phyloP scores from a whole-genome alignment of 2,329 filamentous ascomycete genomes.

The Fusarium continuum region DNA sequence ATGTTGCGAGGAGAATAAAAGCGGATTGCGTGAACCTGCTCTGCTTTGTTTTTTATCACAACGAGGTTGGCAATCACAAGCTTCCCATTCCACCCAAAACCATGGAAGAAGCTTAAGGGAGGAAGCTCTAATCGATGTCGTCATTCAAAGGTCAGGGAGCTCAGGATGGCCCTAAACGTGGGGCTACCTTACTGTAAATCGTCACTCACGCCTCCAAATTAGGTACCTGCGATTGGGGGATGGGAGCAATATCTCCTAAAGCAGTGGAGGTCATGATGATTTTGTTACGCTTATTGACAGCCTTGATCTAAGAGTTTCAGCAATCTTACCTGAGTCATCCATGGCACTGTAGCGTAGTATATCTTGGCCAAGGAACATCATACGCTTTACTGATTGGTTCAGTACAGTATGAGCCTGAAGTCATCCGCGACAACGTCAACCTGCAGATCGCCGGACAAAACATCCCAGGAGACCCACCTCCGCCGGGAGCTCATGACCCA shows the following conservation, averaged over 20 bases:
- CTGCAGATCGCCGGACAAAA: slow-evolving; percentile 27
- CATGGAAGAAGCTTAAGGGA: slow-evolving; percentile 26
- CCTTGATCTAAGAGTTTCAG: slow-evolving; percentile 11
- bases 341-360: background rate
- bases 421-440: slow-evolving; percentile 26
- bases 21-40: background rate
- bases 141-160: slow-evolving; percentile 23
- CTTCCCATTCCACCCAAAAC: slow-evolving; percentile 27
- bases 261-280: slow-evolving; percentile 16
- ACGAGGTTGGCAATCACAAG: slow-evolving; percentile 24
- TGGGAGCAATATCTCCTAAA: slow-evolving; percentile 8
- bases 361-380: background rate
- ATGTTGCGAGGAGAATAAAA: background rate
- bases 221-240: no score
- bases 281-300: slow-evolving; percentile 12
- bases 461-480: slow-evolving; percentile 17
- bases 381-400: no score
- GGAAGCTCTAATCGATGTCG: slow-evolving; percentile 35
- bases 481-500: slow-evolving; percentile 29
- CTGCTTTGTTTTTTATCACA: slow-evolving; percentile 15
- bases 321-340: background rate
- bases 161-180: slow-evolving; percentile 15
- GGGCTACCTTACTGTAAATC: slow-evolving; percentile 21
- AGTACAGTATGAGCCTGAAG: background rate
- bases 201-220: background rate